These are phyloP conservation scores for Alternaria ethzedia DNA, from an alignment of 2,329 filamentous ascomycete genomes.

Conservation along the genomic window DNA sequence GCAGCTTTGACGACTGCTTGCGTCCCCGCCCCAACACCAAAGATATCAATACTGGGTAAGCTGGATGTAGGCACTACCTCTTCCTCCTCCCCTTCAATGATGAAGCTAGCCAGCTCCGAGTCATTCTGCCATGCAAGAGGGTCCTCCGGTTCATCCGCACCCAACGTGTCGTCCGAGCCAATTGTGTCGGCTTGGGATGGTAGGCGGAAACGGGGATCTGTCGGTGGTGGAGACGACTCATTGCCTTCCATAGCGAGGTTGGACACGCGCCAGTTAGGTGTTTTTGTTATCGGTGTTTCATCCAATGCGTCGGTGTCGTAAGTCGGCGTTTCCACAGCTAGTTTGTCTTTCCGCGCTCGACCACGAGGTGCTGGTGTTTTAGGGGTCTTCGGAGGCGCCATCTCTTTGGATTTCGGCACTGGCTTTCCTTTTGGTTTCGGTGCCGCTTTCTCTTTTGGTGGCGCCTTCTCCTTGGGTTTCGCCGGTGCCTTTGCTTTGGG, in stretches of 20 bases:
- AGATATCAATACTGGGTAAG: slow-evolving; percentile 36
- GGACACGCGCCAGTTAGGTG: slow-evolving; percentile 34
- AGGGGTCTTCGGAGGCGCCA: slow-evolving; percentile 15
- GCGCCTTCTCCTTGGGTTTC: slow-evolving; percentile 15
- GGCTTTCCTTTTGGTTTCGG: slow-evolving; percentile 20
- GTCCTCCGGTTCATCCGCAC: slow-evolving; percentile 45
- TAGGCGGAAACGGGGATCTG: slow-evolving; percentile 47
- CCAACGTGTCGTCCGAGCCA: slow-evolving; percentile 54
- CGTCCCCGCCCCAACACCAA: slow-evolving; percentile 39
- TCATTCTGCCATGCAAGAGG: slow-evolving; percentile 51
- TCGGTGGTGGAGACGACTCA: slow-evolving; percentile 48
- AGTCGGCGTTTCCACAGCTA: slow-evolving; percentile 24
- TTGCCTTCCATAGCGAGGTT: slow-evolving; percentile 41
- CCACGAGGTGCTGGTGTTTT: slow-evolving; percentile 32
- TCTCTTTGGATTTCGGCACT: slow-evolving; percentile 17
- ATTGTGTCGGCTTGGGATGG: slow-evolving; percentile 50
- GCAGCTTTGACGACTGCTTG: slow-evolving; percentile 41
- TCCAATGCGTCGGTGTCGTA: slow-evolving; percentile 15
- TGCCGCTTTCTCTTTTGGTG: slow-evolving; percentile 12
- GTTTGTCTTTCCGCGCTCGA: slow-evolving; percentile 28
- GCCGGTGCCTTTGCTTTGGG: slow-evolving; percentile 19
- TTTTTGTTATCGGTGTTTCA: slow-evolving; percentile 24
- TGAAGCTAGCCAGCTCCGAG: slow-evolving; percentile 55
- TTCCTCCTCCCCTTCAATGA: slow-evolving; percentile 52
- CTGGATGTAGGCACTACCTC: slow-evolving; percentile 41